Evolutionary conservation across 805 yeast genomes (phyloP).

Genomic region (Scheffersomyces coipomensis): DNA sequence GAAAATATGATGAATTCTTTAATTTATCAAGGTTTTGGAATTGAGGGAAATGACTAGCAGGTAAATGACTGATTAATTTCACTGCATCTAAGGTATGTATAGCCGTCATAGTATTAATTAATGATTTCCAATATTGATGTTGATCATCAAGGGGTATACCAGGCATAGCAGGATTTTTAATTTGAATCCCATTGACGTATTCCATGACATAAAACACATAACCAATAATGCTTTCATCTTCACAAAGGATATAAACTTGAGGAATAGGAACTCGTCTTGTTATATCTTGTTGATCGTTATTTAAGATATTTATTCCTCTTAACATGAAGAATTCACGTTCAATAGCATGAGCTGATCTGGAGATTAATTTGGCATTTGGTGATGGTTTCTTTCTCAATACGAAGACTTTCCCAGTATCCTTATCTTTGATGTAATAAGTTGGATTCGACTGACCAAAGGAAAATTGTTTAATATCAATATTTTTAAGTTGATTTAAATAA

Average conservation of each 20-base stretch:
- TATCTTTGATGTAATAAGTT: constrained; percentile 50
- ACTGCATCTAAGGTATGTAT: constrained; percentile 51
- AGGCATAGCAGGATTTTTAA: constrained; percentile 52
- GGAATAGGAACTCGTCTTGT: constrained; percentile 52
- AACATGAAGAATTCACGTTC: constrained; percentile 59
- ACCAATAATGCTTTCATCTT: constrained; percentile 54
- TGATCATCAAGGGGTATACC: constrained; percentile 25
- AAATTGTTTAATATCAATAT: constrained; percentile 47
- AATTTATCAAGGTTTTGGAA: constrained; percentile 22
- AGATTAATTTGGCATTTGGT: constrained; percentile 46
- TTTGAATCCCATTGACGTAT: constrained; percentile 54
- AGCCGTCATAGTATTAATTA: constrained; percentile 45
- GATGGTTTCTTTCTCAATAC: constrained; percentile 61
- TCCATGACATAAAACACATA: constrained; percentile 62
- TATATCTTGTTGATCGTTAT: constrained; percentile 14
- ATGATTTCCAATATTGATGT: constrained; percentile 43
- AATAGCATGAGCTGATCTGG: constrained; percentile 60
- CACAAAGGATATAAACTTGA: constrained; percentile 49
- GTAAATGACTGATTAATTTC: constrained; percentile 41
- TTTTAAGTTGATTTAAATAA: constrained; percentile 18
- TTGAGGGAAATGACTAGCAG: constrained; percentile 44
- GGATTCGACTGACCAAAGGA: constrained; percentile 66
- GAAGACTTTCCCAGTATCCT: constrained; percentile 31
- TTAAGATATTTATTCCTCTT: constrained; percentile 30
- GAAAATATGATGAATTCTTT: constrained; percentile 39